Conservation (phyloP, 768 basidiomycete genomes). For the Crassisporium funariophilum region DNA sequence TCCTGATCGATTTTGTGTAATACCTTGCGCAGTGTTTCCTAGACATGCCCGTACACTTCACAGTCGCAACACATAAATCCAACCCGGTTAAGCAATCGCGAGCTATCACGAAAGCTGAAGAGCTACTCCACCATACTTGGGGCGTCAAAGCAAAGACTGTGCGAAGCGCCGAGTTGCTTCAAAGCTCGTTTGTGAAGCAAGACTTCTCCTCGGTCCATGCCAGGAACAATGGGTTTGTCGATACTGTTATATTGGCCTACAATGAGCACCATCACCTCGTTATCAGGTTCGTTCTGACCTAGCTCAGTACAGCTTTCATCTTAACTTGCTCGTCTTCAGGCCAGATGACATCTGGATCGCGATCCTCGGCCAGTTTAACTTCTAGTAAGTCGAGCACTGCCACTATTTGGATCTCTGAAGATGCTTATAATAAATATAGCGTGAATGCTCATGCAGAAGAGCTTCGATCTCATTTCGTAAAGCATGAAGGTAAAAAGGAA, state of each 20-base stretch:
- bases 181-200: constrained; percentile 2
- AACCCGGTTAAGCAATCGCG: not conserved
- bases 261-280: constrained; percentile 39
- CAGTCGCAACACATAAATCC: constrained; percentile 7
- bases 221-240: constrained; percentile 34
- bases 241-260: constrained; percentile 34
- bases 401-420: constrained; percentile 24
- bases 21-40: too few relatives aligned
- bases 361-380: constrained; percentile 37
- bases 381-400: constrained; percentile 23
- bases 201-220: not conserved
- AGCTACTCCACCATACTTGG: not conserved
- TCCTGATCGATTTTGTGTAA: too few relatives aligned
- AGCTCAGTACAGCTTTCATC: not conserved
- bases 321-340: too few relatives aligned
- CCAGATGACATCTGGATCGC: constrained; percentile 40
- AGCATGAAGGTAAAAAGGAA: constrained; percentile 31
- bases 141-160: too few relatives aligned
- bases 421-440: not conserved
- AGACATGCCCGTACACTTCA: constrained; percentile 10
- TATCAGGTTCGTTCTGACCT: constrained; percentile 29
- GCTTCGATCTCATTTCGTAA: constrained; percentile 34
- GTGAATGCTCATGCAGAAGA: constrained; percentile 26
- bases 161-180: not conserved
- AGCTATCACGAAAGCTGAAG: constrained; percentile 2